Conservation (phyloP, 208 protist genomes). For the Histomonas meleagridis region DNA sequence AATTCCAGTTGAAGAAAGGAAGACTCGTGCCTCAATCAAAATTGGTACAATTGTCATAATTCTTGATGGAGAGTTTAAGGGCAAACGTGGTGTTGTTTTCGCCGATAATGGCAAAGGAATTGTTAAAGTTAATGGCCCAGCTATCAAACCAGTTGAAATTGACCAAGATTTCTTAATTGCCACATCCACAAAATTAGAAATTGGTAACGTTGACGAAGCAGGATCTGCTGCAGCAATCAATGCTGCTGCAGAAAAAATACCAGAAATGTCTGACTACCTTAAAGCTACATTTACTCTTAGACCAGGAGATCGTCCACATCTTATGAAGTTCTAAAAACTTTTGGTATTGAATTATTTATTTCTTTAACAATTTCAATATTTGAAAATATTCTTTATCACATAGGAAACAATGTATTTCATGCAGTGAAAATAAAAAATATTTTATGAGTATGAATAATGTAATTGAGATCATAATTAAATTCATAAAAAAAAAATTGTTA, state of each 20-base stretch:
- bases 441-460: no score
- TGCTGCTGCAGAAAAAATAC: not conserved
- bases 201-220: not conserved
- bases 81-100: conserved; percentile 16
- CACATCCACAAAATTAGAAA: not conserved
- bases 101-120: not conserved
- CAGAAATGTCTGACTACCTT: not conserved
- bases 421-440: no score
- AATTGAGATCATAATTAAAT: no score
- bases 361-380: no score
- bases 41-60: conserved; percentile 17
- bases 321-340: conserved; percentile 34
- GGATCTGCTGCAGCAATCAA: not conserved
- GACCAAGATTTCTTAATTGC: not conserved
- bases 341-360: no score
- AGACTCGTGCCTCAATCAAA: not conserved
- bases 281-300: not conserved
- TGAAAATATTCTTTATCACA: no score
- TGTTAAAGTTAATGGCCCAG: not conserved
- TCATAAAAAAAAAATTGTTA: no score
- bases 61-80: not conserved
- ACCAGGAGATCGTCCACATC: not conserved
- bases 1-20: not conserved
- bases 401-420: no score
- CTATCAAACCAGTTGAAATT: not conserved